These are phyloP conservation scores for Guadua angustifolia DNA, from an alignment of 176 grass and related monocot genomes.

Conservation along the genomic window DNA sequence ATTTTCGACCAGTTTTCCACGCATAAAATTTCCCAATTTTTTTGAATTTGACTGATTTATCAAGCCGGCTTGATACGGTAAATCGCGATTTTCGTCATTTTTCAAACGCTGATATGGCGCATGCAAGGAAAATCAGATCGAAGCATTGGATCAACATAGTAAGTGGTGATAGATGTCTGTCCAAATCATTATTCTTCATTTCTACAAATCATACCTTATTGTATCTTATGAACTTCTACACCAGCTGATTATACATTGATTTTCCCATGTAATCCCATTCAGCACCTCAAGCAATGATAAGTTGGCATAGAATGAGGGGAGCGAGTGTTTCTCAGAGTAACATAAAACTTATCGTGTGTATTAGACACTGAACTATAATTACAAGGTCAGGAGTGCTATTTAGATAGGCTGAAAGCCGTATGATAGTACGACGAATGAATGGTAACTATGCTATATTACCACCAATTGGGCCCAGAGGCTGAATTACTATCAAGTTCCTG, in stretches of 20 bases:
- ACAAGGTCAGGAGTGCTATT: not conserved
- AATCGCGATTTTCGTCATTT: too few species aligned
- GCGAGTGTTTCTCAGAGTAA: not conserved
- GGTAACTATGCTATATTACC: slow-evolving; percentile 20
- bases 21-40: too few species aligned
- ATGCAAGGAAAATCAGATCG: not conserved
- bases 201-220: not conserved
- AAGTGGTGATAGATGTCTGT: slow-evolving; percentile 3
- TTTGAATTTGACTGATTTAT: too few species aligned
- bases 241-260: not conserved
- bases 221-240: not conserved
- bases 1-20: too few species aligned
- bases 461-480: not conserved
- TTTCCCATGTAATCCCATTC: not conserved
- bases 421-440: slow-evolving; percentile 5
- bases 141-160: not conserved
- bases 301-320: slow-evolving; percentile 1
- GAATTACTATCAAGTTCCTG: slow-evolving; percentile 2
- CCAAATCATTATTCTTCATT: not conserved
- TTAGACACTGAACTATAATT: not conserved
- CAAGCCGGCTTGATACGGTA: too few species aligned
- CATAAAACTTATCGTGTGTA: slow-evolving; percentile 6
- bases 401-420: not conserved
- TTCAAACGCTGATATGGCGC: not conserved
- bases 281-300: slow-evolving; percentile 1